Evolutionary conservation across 2,329 filamentous ascomycete species (phyloP).

Genomic region (Harringtonia aguacate): DNA sequence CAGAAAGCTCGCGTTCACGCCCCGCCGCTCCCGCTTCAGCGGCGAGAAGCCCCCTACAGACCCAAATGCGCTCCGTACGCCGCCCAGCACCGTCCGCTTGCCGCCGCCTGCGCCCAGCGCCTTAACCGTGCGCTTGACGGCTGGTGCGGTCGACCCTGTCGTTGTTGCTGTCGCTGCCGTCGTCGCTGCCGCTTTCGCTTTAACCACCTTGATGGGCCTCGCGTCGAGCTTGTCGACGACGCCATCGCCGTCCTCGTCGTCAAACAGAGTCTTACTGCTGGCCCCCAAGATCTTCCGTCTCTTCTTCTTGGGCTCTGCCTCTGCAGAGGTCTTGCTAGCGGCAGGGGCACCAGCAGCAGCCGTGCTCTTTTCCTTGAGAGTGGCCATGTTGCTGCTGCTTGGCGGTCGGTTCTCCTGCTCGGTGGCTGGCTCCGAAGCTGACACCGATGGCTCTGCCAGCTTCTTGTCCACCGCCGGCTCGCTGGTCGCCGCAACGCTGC

Average conservation of each 20-base stretch:
- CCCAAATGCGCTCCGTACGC: constrained; percentile 35
- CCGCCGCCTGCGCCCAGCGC: constrained; percentile 6
- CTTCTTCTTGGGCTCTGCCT: constrained; percentile 46
- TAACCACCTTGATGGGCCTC: not conserved
- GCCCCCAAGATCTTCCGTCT: constrained; percentile 61
- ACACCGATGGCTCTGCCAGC: constrained; percentile 8
- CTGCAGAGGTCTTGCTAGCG: constrained; percentile 5
- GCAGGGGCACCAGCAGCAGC: no score
- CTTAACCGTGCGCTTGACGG: constrained; percentile 14
- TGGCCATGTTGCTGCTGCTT: constrained; percentile 14
- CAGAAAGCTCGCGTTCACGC: constrained; percentile 50
- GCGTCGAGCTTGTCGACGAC: not conserved
- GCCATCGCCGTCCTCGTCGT: constrained; percentile 49
- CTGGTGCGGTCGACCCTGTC: constrained; percentile 1
- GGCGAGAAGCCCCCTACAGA: constrained; percentile 48
- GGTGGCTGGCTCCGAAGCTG: constrained; percentile 14
- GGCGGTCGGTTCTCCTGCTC: constrained; percentile 21
- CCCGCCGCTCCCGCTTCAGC: constrained; percentile 58
- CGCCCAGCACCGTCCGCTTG: constrained; percentile 17
- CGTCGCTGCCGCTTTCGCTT: not conserved
- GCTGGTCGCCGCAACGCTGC: constrained; percentile 12
- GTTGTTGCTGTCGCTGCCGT: constrained; percentile 27
- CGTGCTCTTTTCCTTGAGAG: constrained; percentile 5
- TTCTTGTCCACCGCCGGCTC: constrained; percentile 26
- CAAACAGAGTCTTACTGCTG: constrained; percentile 57